These are phyloP conservation scores for Globisporangium emineosum DNA, from an alignment of 352 stramenopile species.

Conservation along the genomic window DNA sequence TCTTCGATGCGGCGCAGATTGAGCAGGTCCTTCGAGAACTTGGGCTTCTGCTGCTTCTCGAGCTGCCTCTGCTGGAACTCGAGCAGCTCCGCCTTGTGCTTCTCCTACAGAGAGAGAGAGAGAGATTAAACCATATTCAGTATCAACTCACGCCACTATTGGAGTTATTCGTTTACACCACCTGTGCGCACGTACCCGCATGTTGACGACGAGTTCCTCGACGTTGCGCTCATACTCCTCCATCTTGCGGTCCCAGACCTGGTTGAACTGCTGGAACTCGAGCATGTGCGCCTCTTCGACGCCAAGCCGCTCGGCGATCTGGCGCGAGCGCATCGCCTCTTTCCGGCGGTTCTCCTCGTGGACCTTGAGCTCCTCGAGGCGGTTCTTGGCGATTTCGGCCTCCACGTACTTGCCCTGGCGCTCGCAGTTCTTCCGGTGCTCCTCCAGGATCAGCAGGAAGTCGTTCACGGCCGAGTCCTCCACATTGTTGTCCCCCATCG, in stretches of 20 bases:
- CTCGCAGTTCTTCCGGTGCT: slow-evolving; percentile 97
- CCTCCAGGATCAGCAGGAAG: slow-evolving; percentile 90
- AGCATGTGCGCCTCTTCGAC: slow-evolving; percentile 98
- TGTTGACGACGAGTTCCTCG: slow-evolving; percentile 86
- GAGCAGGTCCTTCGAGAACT: slow-evolving; percentile 94
- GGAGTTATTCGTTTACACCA: not conserved
- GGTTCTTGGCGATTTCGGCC: slow-evolving; percentile 95
- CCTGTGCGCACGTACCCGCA: slow-evolving; percentile 70
- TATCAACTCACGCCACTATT: not conserved
- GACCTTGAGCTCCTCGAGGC: slow-evolving; percentile 95
- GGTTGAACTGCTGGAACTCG: slow-evolving; percentile 97
- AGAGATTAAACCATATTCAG: slow-evolving; percentile 16
- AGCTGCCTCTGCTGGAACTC: slow-evolving; percentile 93
- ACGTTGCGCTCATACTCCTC: slow-evolving; percentile 93
- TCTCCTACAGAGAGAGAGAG: slow-evolving; percentile 38
- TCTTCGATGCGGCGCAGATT: slow-evolving; percentile 94
- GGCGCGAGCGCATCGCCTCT: slow-evolving; percentile 93
- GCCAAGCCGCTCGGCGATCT: slow-evolving; percentile 93
- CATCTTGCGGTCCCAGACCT: slow-evolving; percentile 96
- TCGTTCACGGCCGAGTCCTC: slow-evolving; percentile 83
- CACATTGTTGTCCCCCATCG: slow-evolving; percentile 45
- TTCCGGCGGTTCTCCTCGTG: slow-evolving; percentile 94
- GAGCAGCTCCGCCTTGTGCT: slow-evolving; percentile 85
- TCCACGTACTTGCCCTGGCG: slow-evolving; percentile 97
- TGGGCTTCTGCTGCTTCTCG: slow-evolving; percentile 88